phyloP scores from a whole-genome alignment of 202 grass and related monocot species.

The Bolboschoenoplectus hybrid region DNA sequence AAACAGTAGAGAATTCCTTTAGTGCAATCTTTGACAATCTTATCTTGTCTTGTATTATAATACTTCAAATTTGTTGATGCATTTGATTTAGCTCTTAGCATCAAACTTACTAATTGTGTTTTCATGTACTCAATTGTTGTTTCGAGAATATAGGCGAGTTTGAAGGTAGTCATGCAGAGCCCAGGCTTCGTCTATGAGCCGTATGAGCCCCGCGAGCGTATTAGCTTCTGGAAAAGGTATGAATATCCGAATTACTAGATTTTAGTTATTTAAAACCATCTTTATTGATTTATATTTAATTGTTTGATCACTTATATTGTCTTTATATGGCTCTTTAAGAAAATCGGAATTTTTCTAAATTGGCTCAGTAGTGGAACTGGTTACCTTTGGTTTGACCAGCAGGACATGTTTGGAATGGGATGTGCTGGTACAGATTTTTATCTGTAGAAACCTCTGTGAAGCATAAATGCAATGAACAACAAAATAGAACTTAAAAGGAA shows the following conservation, averaged over 20 bases:
- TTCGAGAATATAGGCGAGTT: slow-evolving; percentile 46
- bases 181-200: slow-evolving; percentile 92
- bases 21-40: slow-evolving; percentile 2
- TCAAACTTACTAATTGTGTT: slow-evolving; percentile 23
- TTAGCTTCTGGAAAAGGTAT: slow-evolving; percentile 93
- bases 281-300: not conserved
- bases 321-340: slow-evolving; percentile 9
- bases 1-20: slow-evolving; percentile 30
- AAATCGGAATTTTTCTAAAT: slow-evolving; percentile 12
- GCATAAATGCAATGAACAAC: not conserved
- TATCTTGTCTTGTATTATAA: not conserved
- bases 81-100: slow-evolving; percentile 6
- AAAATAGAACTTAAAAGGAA: not conserved
- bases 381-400: not conserved
- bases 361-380: slow-evolving; percentile 19
- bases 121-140: slow-evolving; percentile 35
- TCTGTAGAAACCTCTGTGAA: not conserved
- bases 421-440: not conserved
- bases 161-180: slow-evolving; percentile 80
- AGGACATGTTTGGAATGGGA: not conserved
- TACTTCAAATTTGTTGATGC: slow-evolving; percentile 3
- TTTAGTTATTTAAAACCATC: not conserved
- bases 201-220: slow-evolving; percentile 59
- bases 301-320: not conserved
- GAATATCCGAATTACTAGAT: not conserved